Evolutionary conservation across 1,139 yeast genomes (phyloP).

Genomic region (Yamadazyma atmosphaerica): DNA sequence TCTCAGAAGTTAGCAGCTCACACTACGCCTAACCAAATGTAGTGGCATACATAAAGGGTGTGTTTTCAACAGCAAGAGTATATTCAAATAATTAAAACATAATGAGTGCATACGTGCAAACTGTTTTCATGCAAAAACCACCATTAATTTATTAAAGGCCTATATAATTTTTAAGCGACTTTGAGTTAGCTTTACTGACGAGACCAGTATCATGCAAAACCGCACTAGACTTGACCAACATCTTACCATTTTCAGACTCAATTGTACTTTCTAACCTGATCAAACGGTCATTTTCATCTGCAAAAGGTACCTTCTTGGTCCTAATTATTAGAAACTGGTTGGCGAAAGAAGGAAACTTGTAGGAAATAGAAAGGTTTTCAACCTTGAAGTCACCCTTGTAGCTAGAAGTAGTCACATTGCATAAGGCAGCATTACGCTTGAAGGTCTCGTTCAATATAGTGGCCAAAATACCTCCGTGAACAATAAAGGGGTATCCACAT

Average conservation of each 20-base stretch:
- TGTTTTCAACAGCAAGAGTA: too few species aligned
- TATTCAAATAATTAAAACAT: too few species aligned
- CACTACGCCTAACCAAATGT: background rate
- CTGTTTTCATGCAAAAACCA: background rate
- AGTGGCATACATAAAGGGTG: background rate
- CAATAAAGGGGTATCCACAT: conserved; percentile 84
- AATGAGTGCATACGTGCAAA: too few species aligned
- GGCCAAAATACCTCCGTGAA: conserved; percentile 90
- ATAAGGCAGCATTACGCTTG: conserved; percentile 56
- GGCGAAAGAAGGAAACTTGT: conserved; percentile 75
- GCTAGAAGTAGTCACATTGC: conserved; percentile 28
- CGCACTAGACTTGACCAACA: conserved; percentile 40
- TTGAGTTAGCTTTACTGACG: conserved; percentile 20
- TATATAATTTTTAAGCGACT: conserved; percentile 10
- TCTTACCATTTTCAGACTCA: conserved; percentile 36
- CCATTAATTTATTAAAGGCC: conserved; percentile 2
- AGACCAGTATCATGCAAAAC: conserved; percentile 41
- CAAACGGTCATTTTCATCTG: conserved; percentile 25
- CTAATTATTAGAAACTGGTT: conserved; percentile 74
- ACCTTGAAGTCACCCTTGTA: conserved; percentile 47
- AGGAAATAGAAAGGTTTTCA: conserved; percentile 53
- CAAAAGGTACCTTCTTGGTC: conserved; percentile 36
- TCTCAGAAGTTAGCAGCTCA: background rate
- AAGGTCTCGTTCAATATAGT: conserved; percentile 77
- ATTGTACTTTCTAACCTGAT: conserved; percentile 32